These are phyloP conservation scores for Globisporangium takayamanum DNA, from an alignment of 352 stramenopile species.

Conservation along the genomic window DNA sequence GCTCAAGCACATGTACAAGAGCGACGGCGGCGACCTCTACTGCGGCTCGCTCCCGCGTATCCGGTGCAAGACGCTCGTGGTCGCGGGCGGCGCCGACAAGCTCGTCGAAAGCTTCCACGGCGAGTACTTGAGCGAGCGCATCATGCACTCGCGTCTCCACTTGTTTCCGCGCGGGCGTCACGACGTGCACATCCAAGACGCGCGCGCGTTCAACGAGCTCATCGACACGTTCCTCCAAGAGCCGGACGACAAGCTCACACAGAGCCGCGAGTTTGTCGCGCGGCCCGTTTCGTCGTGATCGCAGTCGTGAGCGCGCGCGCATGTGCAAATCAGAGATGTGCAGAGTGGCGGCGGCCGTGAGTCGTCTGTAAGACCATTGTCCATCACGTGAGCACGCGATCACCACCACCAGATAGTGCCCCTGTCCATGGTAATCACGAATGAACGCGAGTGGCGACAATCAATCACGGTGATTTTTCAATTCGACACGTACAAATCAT, in stretches of 20 bases:
- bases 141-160: slow-evolving; percentile 74
- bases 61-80: slow-evolving; percentile 81
- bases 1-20: slow-evolving; percentile 38
- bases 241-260: slow-evolving; percentile 74
- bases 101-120: slow-evolving; percentile 63
- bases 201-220: slow-evolving; percentile 49
- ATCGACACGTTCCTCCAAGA: slow-evolving; percentile 63
- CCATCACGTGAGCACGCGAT: not conserved
- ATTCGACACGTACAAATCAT: not conserved
- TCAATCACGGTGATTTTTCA: slow-evolving; percentile 1
- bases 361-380: not conserved
- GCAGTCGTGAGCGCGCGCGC: not conserved
- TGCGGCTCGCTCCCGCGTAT: slow-evolving; percentile 58
- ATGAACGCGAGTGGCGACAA: not conserved
- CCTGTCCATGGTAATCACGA: no score
- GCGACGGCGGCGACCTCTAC: slow-evolving; percentile 60
- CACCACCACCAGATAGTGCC: no score
- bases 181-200: slow-evolving; percentile 47
- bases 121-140: slow-evolving; percentile 82
- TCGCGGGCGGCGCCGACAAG: slow-evolving; percentile 52
- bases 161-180: slow-evolving; percentile 46
- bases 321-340: no score
- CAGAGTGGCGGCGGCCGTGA: no score
- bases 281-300: slow-evolving; percentile 14
- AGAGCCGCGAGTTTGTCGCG: slow-evolving; percentile 76